Evolutionary conservation across 306 rosid genomes (phyloP).

Genomic region (Nissolia schottii): DNA sequence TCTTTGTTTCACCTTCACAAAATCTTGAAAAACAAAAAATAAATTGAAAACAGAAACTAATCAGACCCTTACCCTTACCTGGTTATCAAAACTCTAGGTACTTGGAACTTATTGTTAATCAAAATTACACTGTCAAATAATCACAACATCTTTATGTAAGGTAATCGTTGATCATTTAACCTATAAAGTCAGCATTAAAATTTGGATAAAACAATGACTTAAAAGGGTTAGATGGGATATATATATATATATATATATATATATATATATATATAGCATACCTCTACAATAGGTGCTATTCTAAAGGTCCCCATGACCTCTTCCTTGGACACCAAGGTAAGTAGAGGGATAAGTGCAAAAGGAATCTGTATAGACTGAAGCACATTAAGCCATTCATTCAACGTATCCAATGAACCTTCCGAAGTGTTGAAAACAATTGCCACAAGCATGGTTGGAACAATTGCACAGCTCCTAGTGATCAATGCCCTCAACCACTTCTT

Average conservation of each 20-base stretch:
- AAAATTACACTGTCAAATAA: background rate
- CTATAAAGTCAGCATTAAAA: background rate
- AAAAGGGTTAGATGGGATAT: background rate
- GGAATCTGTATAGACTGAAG: conserved; percentile 60
- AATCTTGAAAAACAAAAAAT: too few relatives aligned
- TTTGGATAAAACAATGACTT: background rate
- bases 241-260: too few relatives aligned
- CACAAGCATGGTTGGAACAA: conserved; percentile 66
- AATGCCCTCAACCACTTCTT: conserved; percentile 76
- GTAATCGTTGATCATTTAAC: background rate
- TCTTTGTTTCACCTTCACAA: too few relatives aligned
- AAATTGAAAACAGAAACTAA: too few relatives aligned
- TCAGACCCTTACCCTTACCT: background rate
- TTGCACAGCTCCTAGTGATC: conserved; percentile 66
- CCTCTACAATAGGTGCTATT: conserved; percentile 61
- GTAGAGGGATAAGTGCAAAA: conserved; percentile 79
- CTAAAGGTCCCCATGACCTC: conserved; percentile 71
- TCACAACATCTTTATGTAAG: background rate
- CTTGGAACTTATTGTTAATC: background rate
- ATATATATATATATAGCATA: conserved; percentile 13
- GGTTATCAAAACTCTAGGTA: background rate
- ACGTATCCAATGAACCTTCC: conserved; percentile 58
- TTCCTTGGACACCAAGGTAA: conserved; percentile 67
- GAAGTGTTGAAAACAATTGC: conserved; percentile 62
- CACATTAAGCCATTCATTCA: conserved; percentile 85